These are phyloP conservation scores for Rubia tinctorum DNA, from an alignment of 305 asterid genomes.

Conservation along the genomic window DNA sequence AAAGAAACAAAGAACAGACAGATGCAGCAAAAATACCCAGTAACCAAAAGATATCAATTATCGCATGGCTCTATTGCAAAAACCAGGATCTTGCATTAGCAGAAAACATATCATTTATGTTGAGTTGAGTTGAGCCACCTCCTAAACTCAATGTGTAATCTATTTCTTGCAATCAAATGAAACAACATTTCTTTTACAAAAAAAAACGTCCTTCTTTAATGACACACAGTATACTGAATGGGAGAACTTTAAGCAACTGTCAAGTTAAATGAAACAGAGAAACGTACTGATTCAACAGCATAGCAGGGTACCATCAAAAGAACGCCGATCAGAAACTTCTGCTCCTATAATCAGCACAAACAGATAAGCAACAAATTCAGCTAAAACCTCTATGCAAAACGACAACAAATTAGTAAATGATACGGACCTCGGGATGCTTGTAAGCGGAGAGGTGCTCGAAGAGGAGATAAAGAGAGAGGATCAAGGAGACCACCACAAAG, in stretches of 20 bases:
- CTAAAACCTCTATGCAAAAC: not conserved
- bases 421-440: constrained; percentile 84
- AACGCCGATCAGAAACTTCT: constrained; percentile 93
- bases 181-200: too few relatives aligned
- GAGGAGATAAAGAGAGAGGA: constrained; percentile 70
- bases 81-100: too few relatives aligned
- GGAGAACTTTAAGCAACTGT: not conserved
- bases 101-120: too few relatives aligned
- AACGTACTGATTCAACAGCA: constrained; percentile 87
- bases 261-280: not conserved
- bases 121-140: too few relatives aligned
- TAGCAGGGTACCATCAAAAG: constrained; percentile 94
- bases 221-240: too few relatives aligned
- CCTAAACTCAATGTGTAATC: too few relatives aligned
- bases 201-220: too few relatives aligned
- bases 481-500: constrained; percentile 49
- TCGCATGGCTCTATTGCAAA: too few relatives aligned
- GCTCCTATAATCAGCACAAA: constrained; percentile 60
- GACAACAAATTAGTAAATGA: not conserved
- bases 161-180: too few relatives aligned
- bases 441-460: constrained; percentile 87
- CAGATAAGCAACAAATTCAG: constrained; percentile 1
- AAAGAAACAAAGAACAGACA: too few relatives aligned
- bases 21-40: too few relatives aligned
- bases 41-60: too few relatives aligned